Conservation (phyloP, 495 filamentous ascomycete genomes). For the Aspergillus incahuasiensis region DNA sequence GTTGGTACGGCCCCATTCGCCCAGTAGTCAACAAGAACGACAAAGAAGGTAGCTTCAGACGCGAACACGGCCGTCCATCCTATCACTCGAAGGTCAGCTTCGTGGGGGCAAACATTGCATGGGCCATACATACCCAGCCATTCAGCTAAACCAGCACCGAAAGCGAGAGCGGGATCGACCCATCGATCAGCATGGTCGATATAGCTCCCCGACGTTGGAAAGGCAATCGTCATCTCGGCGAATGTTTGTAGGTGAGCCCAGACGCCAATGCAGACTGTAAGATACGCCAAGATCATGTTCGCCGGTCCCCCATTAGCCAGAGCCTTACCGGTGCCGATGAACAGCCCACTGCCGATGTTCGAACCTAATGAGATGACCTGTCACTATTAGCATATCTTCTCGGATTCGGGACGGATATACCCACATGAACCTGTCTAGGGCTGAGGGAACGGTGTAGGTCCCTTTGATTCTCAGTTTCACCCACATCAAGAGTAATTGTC, state of each 20-base stretch:
- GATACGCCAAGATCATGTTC: conserved; percentile 24
- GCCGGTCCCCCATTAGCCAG: conserved; percentile 24
- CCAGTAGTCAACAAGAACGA: conserved; percentile 28
- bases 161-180: conserved; percentile 30
- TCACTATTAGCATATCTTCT: not conserved
- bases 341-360: conserved; percentile 27
- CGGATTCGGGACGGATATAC: not conserved
- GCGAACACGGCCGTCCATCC: conserved; percentile 30
- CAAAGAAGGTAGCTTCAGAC: conserved; percentile 25
- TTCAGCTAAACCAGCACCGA: conserved; percentile 27
- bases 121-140: conserved; percentile 16
- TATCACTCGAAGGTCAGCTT: not conserved
- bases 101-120: not conserved
- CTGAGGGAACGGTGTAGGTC: conserved; percentile 3
- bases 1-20: conserved; percentile 18
- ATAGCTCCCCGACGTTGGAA: conserved; percentile 28
- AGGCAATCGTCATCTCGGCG: conserved; percentile 29
- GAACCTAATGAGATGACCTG: conserved; percentile 29
- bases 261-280: conserved; percentile 24
- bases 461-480: not conserved
- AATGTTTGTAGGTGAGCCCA: conserved; percentile 28
- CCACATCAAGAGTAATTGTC: not conserved
- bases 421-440: conserved; percentile 10
- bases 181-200: conserved; percentile 32
- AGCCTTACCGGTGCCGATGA: conserved; percentile 26